Percentiles rank a stretch among this genome's conserved stretches.
phyloP scores from a whole-genome alignment of 176 grass and related monocot genomes.

The Triticum turgidum region DNA sequence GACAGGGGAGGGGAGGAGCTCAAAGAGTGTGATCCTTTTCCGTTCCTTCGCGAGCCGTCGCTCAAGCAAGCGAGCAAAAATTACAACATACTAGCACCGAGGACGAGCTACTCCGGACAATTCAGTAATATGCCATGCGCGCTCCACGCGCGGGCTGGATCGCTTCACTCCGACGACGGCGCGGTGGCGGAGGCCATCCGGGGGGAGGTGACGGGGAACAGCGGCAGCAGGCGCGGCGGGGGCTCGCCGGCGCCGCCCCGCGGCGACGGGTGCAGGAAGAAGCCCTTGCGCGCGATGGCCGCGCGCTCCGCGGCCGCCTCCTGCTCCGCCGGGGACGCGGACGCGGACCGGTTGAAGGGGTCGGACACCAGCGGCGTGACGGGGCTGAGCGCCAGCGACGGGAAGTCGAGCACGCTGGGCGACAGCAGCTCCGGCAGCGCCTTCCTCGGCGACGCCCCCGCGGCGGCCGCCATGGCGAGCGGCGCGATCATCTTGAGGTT shows the following conservation, averaged over 20 bases:
- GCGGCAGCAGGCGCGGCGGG: conserved; percentile 73
- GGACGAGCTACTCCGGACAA: not conserved
- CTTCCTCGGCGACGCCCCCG: conserved; percentile 45
- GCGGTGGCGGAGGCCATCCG: conserved; percentile 31
- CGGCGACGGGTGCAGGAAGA: conserved; percentile 86
- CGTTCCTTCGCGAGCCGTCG: conserved; percentile 38
- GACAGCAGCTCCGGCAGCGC: conserved; percentile 38
- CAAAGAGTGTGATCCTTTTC: conserved; percentile 41
- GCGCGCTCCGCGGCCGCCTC: conserved; percentile 50
- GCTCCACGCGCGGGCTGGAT: not conserved
- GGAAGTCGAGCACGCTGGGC: conserved; percentile 77
- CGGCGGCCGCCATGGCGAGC: conserved; percentile 44
- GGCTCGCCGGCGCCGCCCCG: conserved; percentile 53
- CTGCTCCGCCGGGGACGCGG: conserved; percentile 35
- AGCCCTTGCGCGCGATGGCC: conserved; percentile 72
- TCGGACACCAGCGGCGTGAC: conserved; percentile 70
- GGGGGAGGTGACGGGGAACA: conserved; percentile 87
- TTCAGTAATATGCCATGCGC: not conserved
- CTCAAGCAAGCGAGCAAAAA: conserved; percentile 40
- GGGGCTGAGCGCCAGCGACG: conserved; percentile 77
- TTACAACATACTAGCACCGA: conserved; percentile 30
- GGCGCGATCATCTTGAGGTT: conserved; percentile 83
- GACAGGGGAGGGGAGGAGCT: conserved; percentile 7
- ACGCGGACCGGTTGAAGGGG: conserved; percentile 67
- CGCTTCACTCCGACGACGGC: conserved; percentile 28